Evolutionary conservation across 805 yeast genomes (phyloP), one percentile per base, ranked within the genome.

Genomic region (Debaryomyces maramus): DNA sequence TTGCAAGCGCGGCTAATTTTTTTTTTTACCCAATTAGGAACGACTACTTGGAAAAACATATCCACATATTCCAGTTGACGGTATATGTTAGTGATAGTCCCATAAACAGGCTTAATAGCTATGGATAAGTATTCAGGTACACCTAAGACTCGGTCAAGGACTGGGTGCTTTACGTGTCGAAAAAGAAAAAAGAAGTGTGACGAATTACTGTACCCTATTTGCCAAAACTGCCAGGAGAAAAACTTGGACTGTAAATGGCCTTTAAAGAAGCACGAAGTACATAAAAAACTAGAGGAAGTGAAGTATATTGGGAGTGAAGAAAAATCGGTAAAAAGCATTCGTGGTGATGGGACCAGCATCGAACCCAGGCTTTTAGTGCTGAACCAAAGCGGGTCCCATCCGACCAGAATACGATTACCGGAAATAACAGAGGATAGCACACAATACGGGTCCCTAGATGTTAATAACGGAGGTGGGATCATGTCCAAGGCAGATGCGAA

Each of bases 81-180:
- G 16, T 32, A 13, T 24, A 32, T 19, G 48, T 46, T 9, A 50
- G 41, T 15, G 48, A 35, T 20, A 46, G 44, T 37, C 47, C 53
- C 19, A 51, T 40, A 34, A 38, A 46, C 28, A 13, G 7, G 22
- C 6, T 21, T 6, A 34, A 29, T n/a, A n/a, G 21, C n/a, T 24
- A 15, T 28, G 16, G 30, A 18, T 18, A 32, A 6, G 20, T 16
- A 10, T 28, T 13, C 7, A 11, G 40, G 32, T 31, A 43, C 32
- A 42, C 35, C 24, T 13, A 51, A 40, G 41, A 47, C 56, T 8
- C 47, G 66, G 34, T 53, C 61, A 6, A 46, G 65, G 26, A 57
- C 62, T 5, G 68, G 68, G 5, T 63, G 68, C 33, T 45, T 50
- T 28, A 58, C 65, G n/a, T 61, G 66, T 46, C 51, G 64, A 14